phyloP scores from a whole-genome alignment of 1,284 basidiomycete species.

The Leccinum fallax region DNA sequence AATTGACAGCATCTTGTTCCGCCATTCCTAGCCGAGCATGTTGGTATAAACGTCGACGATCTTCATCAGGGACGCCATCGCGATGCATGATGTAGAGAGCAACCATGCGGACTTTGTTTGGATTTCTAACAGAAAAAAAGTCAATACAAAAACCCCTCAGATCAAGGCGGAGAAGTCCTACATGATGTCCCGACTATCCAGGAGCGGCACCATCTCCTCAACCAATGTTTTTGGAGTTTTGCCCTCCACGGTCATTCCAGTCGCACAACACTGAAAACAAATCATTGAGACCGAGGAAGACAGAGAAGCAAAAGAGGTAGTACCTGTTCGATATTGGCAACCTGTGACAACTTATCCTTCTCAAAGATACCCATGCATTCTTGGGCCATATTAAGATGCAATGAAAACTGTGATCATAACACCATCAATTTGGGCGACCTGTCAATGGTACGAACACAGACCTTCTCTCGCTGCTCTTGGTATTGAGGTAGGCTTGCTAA shows the following conservation, averaged over 20 bases:
- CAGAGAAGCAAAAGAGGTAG: constrained; percentile 3
- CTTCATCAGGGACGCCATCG: constrained; percentile 98
- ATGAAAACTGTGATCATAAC: constrained; percentile 69
- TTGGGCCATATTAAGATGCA: constrained; percentile 97
- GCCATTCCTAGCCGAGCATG: constrained; percentile 89
- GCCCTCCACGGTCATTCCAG: constrained; percentile 85
- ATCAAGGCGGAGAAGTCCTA: constrained; percentile 39
- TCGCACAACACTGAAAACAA: constrained; percentile 77
- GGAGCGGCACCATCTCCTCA: constrained; percentile 97
- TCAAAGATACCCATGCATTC: constrained; percentile 96
- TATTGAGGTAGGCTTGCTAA: constrained; percentile 94
- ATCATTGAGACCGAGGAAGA: constrained; percentile 3
- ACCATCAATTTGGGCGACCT: not conserved
- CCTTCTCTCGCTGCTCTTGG: constrained; percentile 94
- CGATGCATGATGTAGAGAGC: constrained; percentile 95
- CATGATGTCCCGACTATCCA: constrained; percentile 87
- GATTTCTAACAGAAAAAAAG: constrained; percentile 54
- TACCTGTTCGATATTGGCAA: constrained; percentile 94
- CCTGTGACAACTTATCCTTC: constrained; percentile 80
- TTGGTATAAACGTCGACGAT: constrained; percentile 91
- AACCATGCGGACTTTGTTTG: constrained; percentile 96
- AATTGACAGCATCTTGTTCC: constrained; percentile 95
- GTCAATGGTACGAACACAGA: constrained; percentile 27
- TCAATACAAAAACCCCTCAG: not conserved
- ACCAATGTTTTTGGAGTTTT: constrained; percentile 92